A percentile compares a stretch with the other conserved stretches of the same genome.
phyloP scores from a whole-genome alignment of 2,329 filamentous ascomycete species.

The Sporothrix sp. region DNA sequence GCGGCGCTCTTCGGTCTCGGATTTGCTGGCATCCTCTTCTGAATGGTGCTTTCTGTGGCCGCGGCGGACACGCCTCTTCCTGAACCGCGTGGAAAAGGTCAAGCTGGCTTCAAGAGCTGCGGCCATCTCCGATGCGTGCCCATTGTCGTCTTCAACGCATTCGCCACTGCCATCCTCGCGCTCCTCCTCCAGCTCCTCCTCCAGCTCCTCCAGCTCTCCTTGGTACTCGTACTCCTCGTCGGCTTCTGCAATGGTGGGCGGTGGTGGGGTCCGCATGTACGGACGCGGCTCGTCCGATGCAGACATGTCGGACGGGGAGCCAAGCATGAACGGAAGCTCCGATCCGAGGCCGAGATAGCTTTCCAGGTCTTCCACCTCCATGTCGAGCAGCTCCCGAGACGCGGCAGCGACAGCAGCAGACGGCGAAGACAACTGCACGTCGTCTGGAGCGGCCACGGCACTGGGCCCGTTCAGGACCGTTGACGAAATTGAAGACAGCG shows the following conservation, averaged over 20 bases:
- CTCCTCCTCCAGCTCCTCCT: constrained; percentile 23
- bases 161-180: constrained; percentile 21
- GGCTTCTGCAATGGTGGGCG: constrained; percentile 13
- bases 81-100: constrained; percentile 38
- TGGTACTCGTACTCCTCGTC: constrained; percentile 23
- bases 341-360: constrained; percentile 20
- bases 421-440: constrained; percentile 34
- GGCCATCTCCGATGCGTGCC: constrained; percentile 27
- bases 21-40: constrained; percentile 25
- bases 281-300: not conserved
- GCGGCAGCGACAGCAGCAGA: constrained; percentile 48
- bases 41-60: constrained; percentile 27
- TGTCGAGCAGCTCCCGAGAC: constrained; percentile 38
- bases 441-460: constrained; percentile 16
- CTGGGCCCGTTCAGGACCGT: constrained; percentile 1
- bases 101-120: constrained; percentile 26
- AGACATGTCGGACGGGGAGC: constrained; percentile 1
- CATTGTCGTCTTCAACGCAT: constrained; percentile 19
- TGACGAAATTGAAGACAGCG: constrained; percentile 12
- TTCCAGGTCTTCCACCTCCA: constrained; percentile 31
- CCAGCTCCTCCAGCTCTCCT: not conserved
- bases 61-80: constrained; percentile 35
- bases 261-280: constrained; percentile 6
- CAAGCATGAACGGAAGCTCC: constrained; percentile 4
- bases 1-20: constrained; percentile 18